A percentile compares a stretch with the other conserved stretches of the same genome.
These are phyloP conservation scores for Boletus smithii DNA, from an alignment of 1,284 basidiomycete genomes.

Conservation along the genomic window DNA sequence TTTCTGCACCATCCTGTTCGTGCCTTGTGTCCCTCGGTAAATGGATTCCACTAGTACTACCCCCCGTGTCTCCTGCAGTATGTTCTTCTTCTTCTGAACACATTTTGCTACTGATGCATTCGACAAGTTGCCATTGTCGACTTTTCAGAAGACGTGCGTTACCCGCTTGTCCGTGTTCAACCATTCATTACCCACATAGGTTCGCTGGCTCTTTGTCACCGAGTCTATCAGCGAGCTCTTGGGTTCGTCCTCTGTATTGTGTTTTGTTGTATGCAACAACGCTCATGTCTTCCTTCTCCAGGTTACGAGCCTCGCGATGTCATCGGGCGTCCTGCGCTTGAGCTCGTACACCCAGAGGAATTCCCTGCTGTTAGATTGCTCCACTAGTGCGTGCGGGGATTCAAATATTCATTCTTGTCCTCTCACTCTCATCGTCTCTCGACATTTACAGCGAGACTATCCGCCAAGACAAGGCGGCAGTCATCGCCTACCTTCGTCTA, in stretches of 20 bases:
- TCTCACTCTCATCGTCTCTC: neutral
- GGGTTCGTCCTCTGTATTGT: slow-evolving; percentile 39
- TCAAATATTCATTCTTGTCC: neutral
- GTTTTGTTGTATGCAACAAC: neutral
- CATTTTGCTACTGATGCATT: slow-evolving; percentile 8
- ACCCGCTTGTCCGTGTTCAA: neutral
- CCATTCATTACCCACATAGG: slow-evolving; percentile 38
- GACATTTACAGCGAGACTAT: slow-evolving; percentile 57
- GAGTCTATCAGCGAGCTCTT: slow-evolving; percentile 69
- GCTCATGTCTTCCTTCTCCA: slow-evolving; percentile 25
- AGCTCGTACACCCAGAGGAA: slow-evolving; percentile 75
- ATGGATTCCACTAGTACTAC: slow-evolving; percentile 37
- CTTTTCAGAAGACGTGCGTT: slow-evolving; percentile 62
- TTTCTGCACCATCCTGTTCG: slow-evolving; percentile 1
- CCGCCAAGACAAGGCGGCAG: slow-evolving; percentile 69
- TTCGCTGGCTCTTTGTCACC: slow-evolving; percentile 66
- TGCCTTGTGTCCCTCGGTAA: slow-evolving; percentile 3
- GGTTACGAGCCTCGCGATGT: slow-evolving; percentile 71
- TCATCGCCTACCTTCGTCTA: slow-evolving; percentile 68
- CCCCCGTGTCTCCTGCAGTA: slow-evolving; percentile 69
- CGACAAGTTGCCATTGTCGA: slow-evolving; percentile 68
- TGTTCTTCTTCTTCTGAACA: slow-evolving; percentile 28
- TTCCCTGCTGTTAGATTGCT: slow-evolving; percentile 56
- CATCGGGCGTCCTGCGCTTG: slow-evolving; percentile 59
- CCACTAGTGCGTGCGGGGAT: slow-evolving; percentile 55